Evolutionary conservation across 345 rosid species (phyloP).

Genomic region (Citrus inodora): DNA sequence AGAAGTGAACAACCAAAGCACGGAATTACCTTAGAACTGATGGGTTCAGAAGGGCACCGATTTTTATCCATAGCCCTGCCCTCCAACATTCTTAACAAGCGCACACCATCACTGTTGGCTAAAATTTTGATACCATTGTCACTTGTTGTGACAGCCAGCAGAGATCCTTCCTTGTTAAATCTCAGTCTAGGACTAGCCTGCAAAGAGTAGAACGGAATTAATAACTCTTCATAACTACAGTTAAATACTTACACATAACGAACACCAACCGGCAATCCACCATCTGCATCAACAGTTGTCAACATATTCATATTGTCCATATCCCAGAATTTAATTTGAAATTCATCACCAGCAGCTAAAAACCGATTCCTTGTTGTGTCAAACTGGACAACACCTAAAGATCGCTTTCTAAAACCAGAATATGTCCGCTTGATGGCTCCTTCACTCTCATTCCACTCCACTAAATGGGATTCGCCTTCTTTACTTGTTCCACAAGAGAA

Average conservation of each 20-base stretch:
- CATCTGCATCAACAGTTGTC: conserved; percentile 51
- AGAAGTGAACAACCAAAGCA: neutral
- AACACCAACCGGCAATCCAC: conserved; percentile 58
- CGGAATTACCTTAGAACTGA: conserved; percentile 38
- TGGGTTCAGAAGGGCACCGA: conserved; percentile 39
- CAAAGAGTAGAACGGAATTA: conserved; percentile 4
- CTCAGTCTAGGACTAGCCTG: conserved; percentile 62
- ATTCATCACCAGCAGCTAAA: conserved; percentile 69
- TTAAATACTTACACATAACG: neutral
- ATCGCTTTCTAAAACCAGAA: conserved; percentile 54
- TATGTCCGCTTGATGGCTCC: conserved; percentile 55
- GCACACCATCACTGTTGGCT: conserved; percentile 47
- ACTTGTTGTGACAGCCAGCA: conserved; percentile 52
- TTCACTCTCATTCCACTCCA: conserved; percentile 75
- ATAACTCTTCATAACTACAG: neutral
- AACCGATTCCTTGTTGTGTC: conserved; percentile 63
- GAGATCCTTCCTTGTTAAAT: conserved; percentile 63
- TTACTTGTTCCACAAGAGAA: conserved; percentile 75
- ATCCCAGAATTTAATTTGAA: conserved; percentile 63
- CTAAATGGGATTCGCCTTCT: conserved; percentile 62
- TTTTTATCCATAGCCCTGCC: conserved; percentile 37
- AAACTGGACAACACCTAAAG: conserved; percentile 56
- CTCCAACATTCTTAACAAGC: conserved; percentile 41
- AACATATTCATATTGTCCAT: conserved; percentile 50
- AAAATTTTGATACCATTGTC: conserved; percentile 59